Percentiles rank a stretch among this genome's conserved stretches.
Evolutionary conservation across 768 basidiomycete genomes (phyloP).

Genomic region (Crepidotus variabilis): DNA sequence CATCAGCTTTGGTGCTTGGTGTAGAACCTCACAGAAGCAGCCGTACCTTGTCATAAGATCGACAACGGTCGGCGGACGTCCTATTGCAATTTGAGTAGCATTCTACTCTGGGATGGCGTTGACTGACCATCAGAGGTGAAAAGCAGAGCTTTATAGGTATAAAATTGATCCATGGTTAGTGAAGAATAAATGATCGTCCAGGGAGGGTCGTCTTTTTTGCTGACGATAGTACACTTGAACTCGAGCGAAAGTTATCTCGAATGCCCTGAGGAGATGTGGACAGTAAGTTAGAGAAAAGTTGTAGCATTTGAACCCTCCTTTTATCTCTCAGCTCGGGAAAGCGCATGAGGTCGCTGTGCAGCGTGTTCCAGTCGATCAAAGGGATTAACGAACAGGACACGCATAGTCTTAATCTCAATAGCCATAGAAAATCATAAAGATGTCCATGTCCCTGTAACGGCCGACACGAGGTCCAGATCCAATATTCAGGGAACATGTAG

Average conservation of each 20-base stretch:
- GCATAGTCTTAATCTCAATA: neutral
- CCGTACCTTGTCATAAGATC: conserved; percentile 69
- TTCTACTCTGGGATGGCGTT: neutral
- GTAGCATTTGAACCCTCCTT: neutral
- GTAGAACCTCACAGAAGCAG: neutral
- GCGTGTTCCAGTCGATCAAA: conserved; percentile 2
- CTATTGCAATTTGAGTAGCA: conserved; percentile 21
- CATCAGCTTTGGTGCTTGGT: conserved; percentile 4
- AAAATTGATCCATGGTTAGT: conserved; percentile 55
- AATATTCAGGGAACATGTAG: neutral
- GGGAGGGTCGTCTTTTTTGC: neutral
- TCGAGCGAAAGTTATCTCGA: neutral
- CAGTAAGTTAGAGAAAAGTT: neutral
- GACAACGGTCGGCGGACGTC: conserved; percentile 70
- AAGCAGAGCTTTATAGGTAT: conserved; percentile 66
- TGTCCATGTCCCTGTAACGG: conserved; percentile 5
- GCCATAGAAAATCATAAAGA: neutral
- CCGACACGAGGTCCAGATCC: neutral
- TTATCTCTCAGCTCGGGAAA: neutral
- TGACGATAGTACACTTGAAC: neutral
- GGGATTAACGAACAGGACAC: neutral
- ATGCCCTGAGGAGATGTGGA: neutral
- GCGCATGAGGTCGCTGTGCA: conserved; percentile 3
- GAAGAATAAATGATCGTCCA: neutral
- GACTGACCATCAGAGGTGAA: conserved; percentile 67